These are phyloP conservation scores for Cercophora scortea DNA, from an alignment of 495 filamentous ascomycete genomes.

Conservation along the genomic window DNA sequence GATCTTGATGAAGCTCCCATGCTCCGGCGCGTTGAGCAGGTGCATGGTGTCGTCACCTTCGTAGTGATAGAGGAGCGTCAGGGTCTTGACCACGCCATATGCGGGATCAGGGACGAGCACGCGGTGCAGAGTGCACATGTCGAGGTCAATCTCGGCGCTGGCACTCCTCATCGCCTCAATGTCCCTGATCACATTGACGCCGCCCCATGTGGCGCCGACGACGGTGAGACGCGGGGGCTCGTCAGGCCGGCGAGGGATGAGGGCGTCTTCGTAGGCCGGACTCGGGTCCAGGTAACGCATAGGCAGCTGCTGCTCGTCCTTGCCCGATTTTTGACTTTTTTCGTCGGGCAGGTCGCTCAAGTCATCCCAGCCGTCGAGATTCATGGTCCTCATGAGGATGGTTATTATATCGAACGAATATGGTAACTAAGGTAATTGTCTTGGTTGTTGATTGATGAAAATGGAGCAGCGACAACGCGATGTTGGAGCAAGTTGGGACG, in stretches of 20 bases:
- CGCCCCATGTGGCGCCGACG: constrained; percentile 20
- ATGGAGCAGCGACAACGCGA: neutral
- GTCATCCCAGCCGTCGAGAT: neutral
- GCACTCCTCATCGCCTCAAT: constrained; percentile 7
- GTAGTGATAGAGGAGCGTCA: constrained; percentile 17
- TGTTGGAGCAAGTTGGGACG: neutral
- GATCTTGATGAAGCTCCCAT: neutral
- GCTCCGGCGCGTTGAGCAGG: constrained; percentile 6
- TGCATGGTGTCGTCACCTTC: constrained; percentile 4
- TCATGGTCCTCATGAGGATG: neutral
- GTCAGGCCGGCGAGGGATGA: neutral
- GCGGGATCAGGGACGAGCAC: constrained; percentile 16
- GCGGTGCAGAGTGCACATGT: constrained; percentile 13
- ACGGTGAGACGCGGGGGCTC: constrained; percentile 11
- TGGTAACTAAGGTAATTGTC: neutral
- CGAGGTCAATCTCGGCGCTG: constrained; percentile 8
- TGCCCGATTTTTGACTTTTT: neutral
- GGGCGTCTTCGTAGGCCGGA: constrained; percentile 4
- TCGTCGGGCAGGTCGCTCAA: neutral
- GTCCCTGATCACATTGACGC: constrained; percentile 15
- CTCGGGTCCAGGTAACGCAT: neutral
- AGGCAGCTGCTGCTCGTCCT: neutral
- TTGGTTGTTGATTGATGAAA: neutral
- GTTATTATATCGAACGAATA: neutral
- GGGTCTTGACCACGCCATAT: constrained; percentile 7